Evolutionary conservation across 352 stramenopile genomes (phyloP).

Genomic region (Globisporangium iwayamae): DNA sequence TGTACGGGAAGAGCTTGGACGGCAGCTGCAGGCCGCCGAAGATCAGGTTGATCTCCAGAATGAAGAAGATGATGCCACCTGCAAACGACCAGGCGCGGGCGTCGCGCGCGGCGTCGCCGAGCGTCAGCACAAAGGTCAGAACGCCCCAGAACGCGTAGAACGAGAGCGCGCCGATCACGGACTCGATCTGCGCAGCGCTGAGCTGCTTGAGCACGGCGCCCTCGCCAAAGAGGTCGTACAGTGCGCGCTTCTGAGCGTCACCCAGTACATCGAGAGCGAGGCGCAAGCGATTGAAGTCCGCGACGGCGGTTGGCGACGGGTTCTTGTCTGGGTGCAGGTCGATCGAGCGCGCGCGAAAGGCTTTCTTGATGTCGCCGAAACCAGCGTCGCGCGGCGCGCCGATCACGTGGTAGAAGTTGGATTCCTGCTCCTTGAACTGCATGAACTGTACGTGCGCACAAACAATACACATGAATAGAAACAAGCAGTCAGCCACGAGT

Average conservation of each 20-base stretch:
- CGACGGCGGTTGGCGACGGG: slow-evolving; percentile 83
- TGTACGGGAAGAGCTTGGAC: slow-evolving; percentile 61
- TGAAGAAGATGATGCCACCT: slow-evolving; percentile 91
- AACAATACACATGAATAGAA: neutral
- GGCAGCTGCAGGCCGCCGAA: slow-evolving; percentile 58
- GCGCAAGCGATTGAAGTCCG: slow-evolving; percentile 93
- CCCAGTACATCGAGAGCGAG: slow-evolving; percentile 92
- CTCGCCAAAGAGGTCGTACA: slow-evolving; percentile 97
- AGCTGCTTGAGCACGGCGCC: slow-evolving; percentile 87
- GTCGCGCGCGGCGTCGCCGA: slow-evolving; percentile 86
- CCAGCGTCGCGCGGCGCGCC: slow-evolving; percentile 86
- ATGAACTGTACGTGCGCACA: slow-evolving; percentile 33
- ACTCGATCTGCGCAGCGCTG: slow-evolving; percentile 85
- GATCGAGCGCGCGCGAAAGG: slow-evolving; percentile 94
- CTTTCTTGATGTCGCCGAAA: slow-evolving; percentile 94
- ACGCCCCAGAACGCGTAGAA: slow-evolving; percentile 96
- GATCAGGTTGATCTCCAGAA: slow-evolving; percentile 92
- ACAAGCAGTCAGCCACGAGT: neutral
- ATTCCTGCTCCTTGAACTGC: slow-evolving; percentile 87
- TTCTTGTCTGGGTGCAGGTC: slow-evolving; percentile 98
- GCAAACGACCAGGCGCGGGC: slow-evolving; percentile 93
- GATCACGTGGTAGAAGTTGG: slow-evolving; percentile 95
- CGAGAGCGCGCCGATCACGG: slow-evolving; percentile 89
- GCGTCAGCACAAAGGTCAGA: slow-evolving; percentile 94
- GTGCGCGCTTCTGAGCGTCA: slow-evolving; percentile 90